Evolutionary conservation across 495 filamentous ascomycete genomes (phyloP), one percentile per base, ranked within the genome.

Genomic region (Clohesyomyces aquaticus): DNA sequence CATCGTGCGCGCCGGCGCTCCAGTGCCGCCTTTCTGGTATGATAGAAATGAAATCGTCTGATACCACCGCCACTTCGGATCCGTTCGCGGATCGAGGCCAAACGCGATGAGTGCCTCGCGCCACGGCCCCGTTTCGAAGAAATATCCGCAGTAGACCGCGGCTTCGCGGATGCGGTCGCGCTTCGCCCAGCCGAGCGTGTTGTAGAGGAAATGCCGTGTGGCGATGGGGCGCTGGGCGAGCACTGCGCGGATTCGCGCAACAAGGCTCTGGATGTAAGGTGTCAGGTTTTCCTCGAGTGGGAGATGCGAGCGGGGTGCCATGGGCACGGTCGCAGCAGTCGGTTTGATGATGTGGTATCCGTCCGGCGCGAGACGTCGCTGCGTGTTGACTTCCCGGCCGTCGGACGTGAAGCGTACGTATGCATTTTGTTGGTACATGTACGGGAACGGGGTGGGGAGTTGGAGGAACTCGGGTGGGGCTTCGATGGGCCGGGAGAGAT

Each of bases 41-140:
- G 62, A 71, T 58, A 83, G 77, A 78, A 97, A 97, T 72, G 89
- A 90, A 46, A 96, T 75, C 0, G 90, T 93, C 73, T 98, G 94
- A 75, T 96, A 98, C 27, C 82, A 72, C 0, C 92, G 85, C 68
- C 88, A 93, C 18, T 84, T 81, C 0, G 87, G 85, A 54, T 90
- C 87, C 6, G 74, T 77, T 50, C 95, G 84, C 0, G 94, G 94
- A 71, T 98, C 95, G 25, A 96, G 70, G 11, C 94, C 95, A 66
- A 91, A 91, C 54, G 81, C 83, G 61, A 97, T 82, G 59, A 96
- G 82, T 14, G 89, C 86, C 72, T 98, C 92, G 50, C 90, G 83
- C 88, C 90, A 98, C 0, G 94, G 94, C 0, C 94, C 94, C 4
- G 87, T 88, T 49, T 85, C 85, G 80, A 96, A 96, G 76, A 89